Conservation (phyloP, 1,284 basidiomycete species). For the Cystobasidium sp. region DNA sequence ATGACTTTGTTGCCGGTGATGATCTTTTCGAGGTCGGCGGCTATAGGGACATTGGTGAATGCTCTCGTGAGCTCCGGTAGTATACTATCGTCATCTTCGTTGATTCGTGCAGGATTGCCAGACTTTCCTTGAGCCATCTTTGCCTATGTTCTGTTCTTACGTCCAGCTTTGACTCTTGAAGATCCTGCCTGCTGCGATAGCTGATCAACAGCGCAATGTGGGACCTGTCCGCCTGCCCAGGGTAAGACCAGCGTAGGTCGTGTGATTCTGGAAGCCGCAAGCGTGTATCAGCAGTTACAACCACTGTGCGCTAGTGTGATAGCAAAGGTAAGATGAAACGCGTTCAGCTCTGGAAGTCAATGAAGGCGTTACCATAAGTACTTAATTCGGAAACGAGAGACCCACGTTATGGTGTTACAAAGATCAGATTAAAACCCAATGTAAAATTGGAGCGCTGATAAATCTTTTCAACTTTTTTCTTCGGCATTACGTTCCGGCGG, state of each 20-base stretch:
- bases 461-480: not conserved
- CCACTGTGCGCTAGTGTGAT: too few relatives aligned
- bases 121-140: not conserved
- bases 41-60: constrained; percentile 9
- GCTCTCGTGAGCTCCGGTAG: constrained; percentile 12
- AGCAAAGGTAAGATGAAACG: too few relatives aligned
- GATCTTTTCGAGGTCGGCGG: constrained; percentile 11
- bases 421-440: not conserved
- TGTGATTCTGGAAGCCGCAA: too few relatives aligned
- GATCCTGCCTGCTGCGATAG: not conserved
- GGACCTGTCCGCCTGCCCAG: too few relatives aligned
- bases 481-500: not conserved
- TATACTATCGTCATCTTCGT: constrained; percentile 8
- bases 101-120: not conserved
- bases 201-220: too few relatives aligned
- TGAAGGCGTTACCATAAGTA: too few relatives aligned
- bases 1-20: not conserved
- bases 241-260: too few relatives aligned
- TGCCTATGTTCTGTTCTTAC: not conserved
- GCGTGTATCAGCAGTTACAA: too few relatives aligned
- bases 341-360: too few relatives aligned
- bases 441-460: not conserved
- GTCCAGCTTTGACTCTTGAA: not conserved
- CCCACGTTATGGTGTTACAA: not conserved
- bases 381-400: too few relatives aligned